phyloP scores from a whole-genome alignment of 164 flowering plant genomes.

The Stephania yunnanensis region DNA sequence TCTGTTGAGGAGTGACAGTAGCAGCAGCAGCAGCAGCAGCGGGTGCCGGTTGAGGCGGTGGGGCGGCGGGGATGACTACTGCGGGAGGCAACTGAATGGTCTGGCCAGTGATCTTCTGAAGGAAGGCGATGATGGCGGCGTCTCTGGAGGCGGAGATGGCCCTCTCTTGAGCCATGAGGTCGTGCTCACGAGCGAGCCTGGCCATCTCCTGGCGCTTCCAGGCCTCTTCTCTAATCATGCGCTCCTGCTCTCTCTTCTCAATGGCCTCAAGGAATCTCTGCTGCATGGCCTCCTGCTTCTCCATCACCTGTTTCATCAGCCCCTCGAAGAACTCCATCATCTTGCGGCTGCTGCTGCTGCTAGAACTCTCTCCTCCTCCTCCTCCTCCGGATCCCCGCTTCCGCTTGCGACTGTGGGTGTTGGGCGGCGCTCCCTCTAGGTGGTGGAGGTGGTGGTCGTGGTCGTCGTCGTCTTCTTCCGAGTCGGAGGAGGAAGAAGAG shows the following conservation, averaged over 20 bases:
- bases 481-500: constrained; percentile 33
- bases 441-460: constrained; percentile 6
- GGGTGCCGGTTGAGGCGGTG: constrained; percentile 6
- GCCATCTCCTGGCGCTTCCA: constrained; percentile 73
- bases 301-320: constrained; percentile 64
- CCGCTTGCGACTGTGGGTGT: constrained; percentile 27
- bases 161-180: constrained; percentile 55
- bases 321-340: constrained; percentile 57
- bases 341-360: constrained; percentile 16
- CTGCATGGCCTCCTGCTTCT: constrained; percentile 67
- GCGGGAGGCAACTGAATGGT: constrained; percentile 24
- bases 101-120: constrained; percentile 65
- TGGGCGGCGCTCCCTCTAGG: constrained; percentile 15
- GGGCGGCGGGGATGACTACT: constrained; percentile 8
- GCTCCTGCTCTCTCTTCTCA: constrained; percentile 69
- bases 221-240: constrained; percentile 64
- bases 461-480: constrained; percentile 30
- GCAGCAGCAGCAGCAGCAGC: background rate
- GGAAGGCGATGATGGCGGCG: constrained; percentile 52
- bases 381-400: constrained; percentile 24
- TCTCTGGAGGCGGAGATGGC: constrained; percentile 62
- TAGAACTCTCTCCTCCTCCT: background rate
- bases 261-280: constrained; percentile 56
- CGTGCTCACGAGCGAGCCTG: constrained; percentile 50
- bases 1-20: background rate